Base-by-base conservation (phyloP, 257 asterid species). In the Lycium barbarum region DNA sequence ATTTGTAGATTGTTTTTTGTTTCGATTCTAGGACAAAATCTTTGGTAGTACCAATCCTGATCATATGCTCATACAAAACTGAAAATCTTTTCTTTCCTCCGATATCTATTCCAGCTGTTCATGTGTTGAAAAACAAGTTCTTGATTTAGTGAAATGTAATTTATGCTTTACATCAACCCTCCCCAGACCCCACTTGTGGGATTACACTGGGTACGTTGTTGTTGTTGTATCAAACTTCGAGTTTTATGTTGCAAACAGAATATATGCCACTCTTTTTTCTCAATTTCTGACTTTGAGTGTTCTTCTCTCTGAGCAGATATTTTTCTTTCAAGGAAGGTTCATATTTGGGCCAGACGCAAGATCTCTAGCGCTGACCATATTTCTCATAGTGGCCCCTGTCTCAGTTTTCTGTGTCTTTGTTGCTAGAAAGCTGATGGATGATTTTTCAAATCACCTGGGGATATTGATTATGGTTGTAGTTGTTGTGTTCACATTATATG, bases 281-380 rank as follows among this genome's bases (percentile, higher is more conserved):
- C 65, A 10, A n/a, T 26, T 80, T 53, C 81, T 89, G 76, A 85
- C 79, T 70, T 71, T 84, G 55, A 55, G 36, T 57, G 85, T 72
- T 40, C 17, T 80, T 87, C 81, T 87, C 71, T 65, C 66, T 80
- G 74, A 87, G 91, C 98, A 96, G 98, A 94, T 88, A 87, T 96
- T 93, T 88, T 90, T 91, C 72, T 95, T 94, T 82, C 94, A 89
- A 84, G 98, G 98, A 87, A 94, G 99, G 88, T 93, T 96, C 90
- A 84, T 96, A 72, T 96, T 96, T 88, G 99, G 99, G 81, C 98
- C 98, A 17, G 99, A 96, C 84, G 98, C 92, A 79, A 93, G 98
- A 89, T 94, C 99, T 14, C 86, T 94, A 88, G 95, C 91, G 13
- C 93, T 96, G 85, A 94, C 98, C 65, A 88, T 94, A 87, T 89